Base-by-base conservation (phyloP, 495 filamentous ascomycete species). In the Amniculicola lignicola region DNA sequence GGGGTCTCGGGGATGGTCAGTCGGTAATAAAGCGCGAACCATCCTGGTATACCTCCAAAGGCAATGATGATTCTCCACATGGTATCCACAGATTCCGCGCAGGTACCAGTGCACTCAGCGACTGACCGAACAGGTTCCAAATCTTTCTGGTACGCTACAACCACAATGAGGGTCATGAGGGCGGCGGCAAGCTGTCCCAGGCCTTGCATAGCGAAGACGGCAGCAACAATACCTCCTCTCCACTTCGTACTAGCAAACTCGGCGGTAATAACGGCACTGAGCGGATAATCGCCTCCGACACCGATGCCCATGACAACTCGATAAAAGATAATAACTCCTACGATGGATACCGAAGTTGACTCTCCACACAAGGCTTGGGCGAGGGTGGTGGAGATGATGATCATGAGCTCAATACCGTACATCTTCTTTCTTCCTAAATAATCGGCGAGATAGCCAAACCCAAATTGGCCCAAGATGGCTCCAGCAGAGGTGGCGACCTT, bases 1-100 rank as follows among this genome's bases (percentile, higher is more conserved):
- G 77, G 85, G 57, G 89, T 82, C 68, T 90, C 87, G 23, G 90
- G 90, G 57, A 95, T 95, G 21, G 90, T 94, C 3, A 95, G 77
- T 31, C 90, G 88, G 70, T 84, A 90, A 74, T 89, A 91, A 24
- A 93, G 79, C 9, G 87, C 87, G 49, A 87, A 79, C 67, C 79
- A 84, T 31, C 80, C 88, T 1, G 88, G 88, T 7, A 91, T 81
- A 10, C 84, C 84, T 42, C 87, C 88, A 64, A 90, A 82, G 7
- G 86, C 88, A 63, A 93, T 84, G 36, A 90, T 71, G 6, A 79
- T 70, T 55, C 88, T 78, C 88, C 88, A 93, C 84, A 92, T 89
- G 73, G 85, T 87, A 71, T 91, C 88, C 11, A 89, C 85, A 14
- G 87, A 82, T 18, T 82, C 56, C 23, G 74, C 71, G 68, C 87